phyloP scores from a whole-genome alignment of 176 grass and related monocot species.

The Phragmites australis region DNA sequence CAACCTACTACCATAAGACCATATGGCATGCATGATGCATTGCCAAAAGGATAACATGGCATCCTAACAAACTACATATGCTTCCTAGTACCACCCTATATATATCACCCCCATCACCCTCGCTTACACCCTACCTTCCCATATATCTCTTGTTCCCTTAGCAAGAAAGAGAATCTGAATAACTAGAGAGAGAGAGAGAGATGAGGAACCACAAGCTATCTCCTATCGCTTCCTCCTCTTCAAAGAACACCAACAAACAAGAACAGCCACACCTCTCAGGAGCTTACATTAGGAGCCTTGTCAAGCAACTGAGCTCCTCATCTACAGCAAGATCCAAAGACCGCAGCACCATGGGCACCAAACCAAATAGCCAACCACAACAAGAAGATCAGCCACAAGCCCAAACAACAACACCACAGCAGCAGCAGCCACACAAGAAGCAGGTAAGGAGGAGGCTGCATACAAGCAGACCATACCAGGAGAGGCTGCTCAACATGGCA shows the following conservation, averaged over 20 bases:
- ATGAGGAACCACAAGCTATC: conserved; percentile 66
- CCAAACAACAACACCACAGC: conserved; percentile 10
- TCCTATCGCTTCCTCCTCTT: conserved; percentile 56
- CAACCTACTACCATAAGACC: conserved; percentile 52
- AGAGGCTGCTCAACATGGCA: conserved; percentile 94
- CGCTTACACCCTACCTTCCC: conserved; percentile 36
- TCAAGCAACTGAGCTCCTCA: conserved; percentile 86
- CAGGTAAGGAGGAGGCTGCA: conserved; percentile 94
- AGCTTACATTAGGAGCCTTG: conserved; percentile 89
- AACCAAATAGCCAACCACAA: conserved; percentile 38
- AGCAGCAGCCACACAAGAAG: conserved; percentile 75
- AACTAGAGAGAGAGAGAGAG: conserved; percentile 40
- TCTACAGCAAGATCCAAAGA: conserved; percentile 56
- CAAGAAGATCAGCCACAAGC: conserved; percentile 10
- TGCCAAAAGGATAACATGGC: conserved; percentile 53
- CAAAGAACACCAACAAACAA: conserved; percentile 51
- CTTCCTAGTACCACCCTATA: conserved; percentile 56
- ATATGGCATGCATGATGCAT: conserved; percentile 44
- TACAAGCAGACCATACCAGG: conserved; percentile 87
- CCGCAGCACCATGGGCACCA: conserved; percentile 54
- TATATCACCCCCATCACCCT: conserved; percentile 47
- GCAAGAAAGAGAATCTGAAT: conserved; percentile 42
- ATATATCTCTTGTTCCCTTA: conserved; percentile 33
- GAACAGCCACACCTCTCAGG: conserved; percentile 81
- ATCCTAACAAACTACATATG: conserved; percentile 61